phyloP scores from a whole-genome alignment of 345 rosid genomes.

The Carallia brachiata region DNA sequence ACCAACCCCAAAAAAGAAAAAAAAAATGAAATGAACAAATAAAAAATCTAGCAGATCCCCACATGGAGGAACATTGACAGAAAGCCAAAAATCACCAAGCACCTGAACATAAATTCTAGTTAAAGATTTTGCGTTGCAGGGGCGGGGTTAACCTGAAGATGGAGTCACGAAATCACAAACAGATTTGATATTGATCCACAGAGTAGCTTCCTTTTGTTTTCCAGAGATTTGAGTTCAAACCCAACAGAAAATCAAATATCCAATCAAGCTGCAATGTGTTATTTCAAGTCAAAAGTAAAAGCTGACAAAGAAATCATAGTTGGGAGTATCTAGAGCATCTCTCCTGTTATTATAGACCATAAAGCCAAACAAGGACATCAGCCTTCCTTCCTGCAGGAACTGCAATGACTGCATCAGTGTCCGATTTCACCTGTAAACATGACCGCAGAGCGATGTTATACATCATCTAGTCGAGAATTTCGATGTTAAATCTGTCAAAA shows the following conservation, averaged over 20 bases:
- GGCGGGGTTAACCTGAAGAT: too few relatives aligned
- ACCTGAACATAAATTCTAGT: too few relatives aligned
- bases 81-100: too few relatives aligned
- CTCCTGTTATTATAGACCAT: slow-evolving; percentile 8
- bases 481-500: not conserved
- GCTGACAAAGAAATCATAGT: not conserved
- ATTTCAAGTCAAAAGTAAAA: slow-evolving; percentile 3
- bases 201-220: not conserved
- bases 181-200: not conserved
- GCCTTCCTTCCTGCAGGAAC: not conserved
- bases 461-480: too few relatives aligned
- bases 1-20: too few relatives aligned
- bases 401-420: not conserved
- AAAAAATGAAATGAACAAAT: too few relatives aligned
- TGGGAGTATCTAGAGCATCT: slow-evolving; percentile 11
- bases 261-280: not conserved
- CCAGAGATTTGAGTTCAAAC: not conserved
- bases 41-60: too few relatives aligned
- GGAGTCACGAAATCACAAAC: too few relatives aligned
- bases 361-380: not conserved
- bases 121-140: too few relatives aligned
- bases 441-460: not conserved
- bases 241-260: not conserved
- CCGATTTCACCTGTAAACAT: slow-evolving; percentile 5
- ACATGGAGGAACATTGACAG: too few relatives aligned